Evolutionary conservation across 2,329 filamentous ascomycete genomes (phyloP).

Genomic region (Fusarium verrucosum): DNA sequence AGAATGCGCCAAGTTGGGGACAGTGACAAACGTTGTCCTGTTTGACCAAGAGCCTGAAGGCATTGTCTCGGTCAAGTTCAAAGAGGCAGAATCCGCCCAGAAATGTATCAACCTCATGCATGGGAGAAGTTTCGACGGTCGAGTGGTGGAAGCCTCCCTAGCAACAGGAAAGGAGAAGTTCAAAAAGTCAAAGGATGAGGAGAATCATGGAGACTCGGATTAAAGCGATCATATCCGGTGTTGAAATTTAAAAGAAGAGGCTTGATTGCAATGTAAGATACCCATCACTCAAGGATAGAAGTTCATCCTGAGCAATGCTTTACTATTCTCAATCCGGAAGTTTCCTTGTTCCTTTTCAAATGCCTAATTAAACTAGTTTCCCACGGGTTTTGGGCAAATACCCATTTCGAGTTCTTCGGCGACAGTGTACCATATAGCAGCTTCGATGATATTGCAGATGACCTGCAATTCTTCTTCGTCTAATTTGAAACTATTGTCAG

Average conservation of each 20-base stretch:
- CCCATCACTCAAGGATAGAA: constrained; percentile 31
- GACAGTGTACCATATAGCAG: constrained; percentile 74
- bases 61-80: constrained; percentile 85
- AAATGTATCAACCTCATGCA: constrained; percentile 80
- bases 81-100: constrained; percentile 72
- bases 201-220: constrained; percentile 55
- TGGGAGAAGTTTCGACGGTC: constrained; percentile 80
- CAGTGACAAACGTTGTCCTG: constrained; percentile 89
- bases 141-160: constrained; percentile 75
- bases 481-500: constrained; percentile 37
- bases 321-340: not conserved
- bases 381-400: constrained; percentile 19
- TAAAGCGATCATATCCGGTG: constrained; percentile 17
- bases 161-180: constrained; percentile 78
- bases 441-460: constrained; percentile 75
- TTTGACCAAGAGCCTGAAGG: constrained; percentile 89
- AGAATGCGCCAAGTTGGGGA: constrained; percentile 85
- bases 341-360: not conserved
- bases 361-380: constrained; percentile 2
- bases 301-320: constrained; percentile 2
- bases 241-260: constrained; percentile 3
- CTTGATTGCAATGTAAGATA: constrained; percentile 43
- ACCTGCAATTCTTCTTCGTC: constrained; percentile 72
- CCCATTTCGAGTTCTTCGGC: constrained; percentile 56
- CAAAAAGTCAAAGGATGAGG: constrained; percentile 70